Percentiles rank a stretch among this genome's conserved stretches.
Conservation (phyloP, 495 filamentous ascomycete species). For the Alectoria sarmentosa region DNA sequence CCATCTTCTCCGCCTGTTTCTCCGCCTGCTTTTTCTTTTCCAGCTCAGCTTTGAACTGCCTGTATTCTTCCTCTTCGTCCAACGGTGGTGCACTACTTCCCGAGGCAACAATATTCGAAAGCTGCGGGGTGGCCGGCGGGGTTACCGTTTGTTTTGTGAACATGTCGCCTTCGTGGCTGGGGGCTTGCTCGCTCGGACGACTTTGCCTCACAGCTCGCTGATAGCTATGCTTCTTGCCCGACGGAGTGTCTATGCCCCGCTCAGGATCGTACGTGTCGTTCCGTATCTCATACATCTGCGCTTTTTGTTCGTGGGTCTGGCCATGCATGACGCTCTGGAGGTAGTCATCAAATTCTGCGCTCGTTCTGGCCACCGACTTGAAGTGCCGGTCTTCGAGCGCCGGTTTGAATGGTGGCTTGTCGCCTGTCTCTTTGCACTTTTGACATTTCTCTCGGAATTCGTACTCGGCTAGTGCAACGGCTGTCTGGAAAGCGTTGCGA, state of each 20-base stretch:
- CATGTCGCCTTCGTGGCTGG: background rate
- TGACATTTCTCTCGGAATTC: slow-evolving; percentile 28
- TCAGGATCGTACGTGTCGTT: background rate
- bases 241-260: background rate
- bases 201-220: background rate
- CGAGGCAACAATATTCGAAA: background rate
- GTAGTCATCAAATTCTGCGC: slow-evolving; percentile 11
- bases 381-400: background rate
- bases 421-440: too few species aligned
- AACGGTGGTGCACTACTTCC: background rate
- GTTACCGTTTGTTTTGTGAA: background rate
- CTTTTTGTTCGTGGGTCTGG: background rate
- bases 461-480: slow-evolving; percentile 34
- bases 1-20: slow-evolving; percentile 3
- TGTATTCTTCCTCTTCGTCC: background rate
- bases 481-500: slow-evolving; percentile 40
- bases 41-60: background rate
- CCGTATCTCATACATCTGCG: background rate
- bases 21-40: too few species aligned
- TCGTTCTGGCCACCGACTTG: slow-evolving; percentile 4
- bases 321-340: slow-evolving; percentile 10
- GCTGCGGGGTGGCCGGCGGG: background rate
- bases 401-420: slow-evolving; percentile 1
- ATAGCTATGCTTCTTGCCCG: background rate
- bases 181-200: background rate